phyloP scores from a whole-genome alignment of 495 filamentous ascomycete genomes.

The Aspergillus funiculosus region DNA sequence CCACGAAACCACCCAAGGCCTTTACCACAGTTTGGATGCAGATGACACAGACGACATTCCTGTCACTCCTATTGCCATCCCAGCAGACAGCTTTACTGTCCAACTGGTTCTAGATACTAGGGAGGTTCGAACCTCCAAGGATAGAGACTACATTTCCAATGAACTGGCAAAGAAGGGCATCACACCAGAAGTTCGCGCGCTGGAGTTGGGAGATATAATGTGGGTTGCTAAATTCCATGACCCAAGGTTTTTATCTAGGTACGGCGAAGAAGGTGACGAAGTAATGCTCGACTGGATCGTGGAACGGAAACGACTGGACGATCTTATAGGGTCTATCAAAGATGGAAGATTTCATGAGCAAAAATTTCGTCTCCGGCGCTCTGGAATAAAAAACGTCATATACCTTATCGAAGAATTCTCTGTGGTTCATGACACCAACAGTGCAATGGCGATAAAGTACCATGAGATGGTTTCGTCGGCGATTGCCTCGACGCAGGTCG shows the following conservation, averaged over 20 bases:
- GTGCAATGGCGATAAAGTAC: constrained; percentile 44
- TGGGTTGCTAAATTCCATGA: constrained; percentile 74
- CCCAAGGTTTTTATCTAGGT: constrained; percentile 46
- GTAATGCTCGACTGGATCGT: constrained; percentile 74
- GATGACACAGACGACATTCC: constrained; percentile 11
- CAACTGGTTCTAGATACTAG: constrained; percentile 71
- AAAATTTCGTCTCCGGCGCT: constrained; percentile 70
- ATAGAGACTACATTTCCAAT: constrained; percentile 72
- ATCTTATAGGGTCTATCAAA: constrained; percentile 72
- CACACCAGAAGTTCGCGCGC: constrained; percentile 55
- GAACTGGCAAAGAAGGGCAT: constrained; percentile 65
- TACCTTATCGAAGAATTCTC: constrained; percentile 75
- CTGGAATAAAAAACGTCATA: constrained; percentile 67
- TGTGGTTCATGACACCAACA: constrained; percentile 40
- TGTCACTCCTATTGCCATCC: constrained; percentile 50
- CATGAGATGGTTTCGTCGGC: constrained; percentile 64
- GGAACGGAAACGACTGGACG: constrained; percentile 78
- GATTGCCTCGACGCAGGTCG: constrained; percentile 73
- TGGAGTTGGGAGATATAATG: constrained; percentile 71
- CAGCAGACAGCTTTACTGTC: constrained; percentile 62
- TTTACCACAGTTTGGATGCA: background rate
- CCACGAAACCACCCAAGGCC: background rate
- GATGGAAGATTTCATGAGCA: constrained; percentile 83
- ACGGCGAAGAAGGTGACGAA: constrained; percentile 65
- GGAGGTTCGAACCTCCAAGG: constrained; percentile 69